These are phyloP conservation scores for Anisogramma anomala DNA, from an alignment of 2,329 filamentous ascomycete genomes.

Conservation along the genomic window DNA sequence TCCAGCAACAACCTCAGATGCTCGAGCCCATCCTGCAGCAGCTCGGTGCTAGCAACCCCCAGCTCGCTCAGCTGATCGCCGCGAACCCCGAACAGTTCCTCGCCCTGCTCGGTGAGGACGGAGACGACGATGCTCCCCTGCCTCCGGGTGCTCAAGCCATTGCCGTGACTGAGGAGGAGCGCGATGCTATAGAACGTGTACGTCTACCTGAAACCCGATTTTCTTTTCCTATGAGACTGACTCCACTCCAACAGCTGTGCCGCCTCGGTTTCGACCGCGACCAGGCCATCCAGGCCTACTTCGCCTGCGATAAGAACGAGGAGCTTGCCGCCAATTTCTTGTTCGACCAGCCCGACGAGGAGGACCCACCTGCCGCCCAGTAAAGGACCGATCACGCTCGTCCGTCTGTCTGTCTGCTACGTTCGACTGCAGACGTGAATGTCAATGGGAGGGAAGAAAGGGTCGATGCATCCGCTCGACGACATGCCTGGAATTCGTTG, in stretches of 20 bases:
- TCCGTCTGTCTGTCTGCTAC: neutral
- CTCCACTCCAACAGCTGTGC: conserved; percentile 53
- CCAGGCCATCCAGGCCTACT: conserved; percentile 93
- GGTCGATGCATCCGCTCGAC: neutral
- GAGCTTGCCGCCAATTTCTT: conserved; percentile 96
- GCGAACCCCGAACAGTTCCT: conserved; percentile 90
- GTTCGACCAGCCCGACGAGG: conserved; percentile 91
- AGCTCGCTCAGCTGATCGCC: conserved; percentile 83
- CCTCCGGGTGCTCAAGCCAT: conserved; percentile 85
- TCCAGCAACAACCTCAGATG: conserved; percentile 97
- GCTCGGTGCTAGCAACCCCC: conserved; percentile 87
- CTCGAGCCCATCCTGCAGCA: conserved; percentile 96
- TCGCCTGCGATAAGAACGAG: conserved; percentile 98
- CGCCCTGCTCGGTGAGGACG: conserved; percentile 77
- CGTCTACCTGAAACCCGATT: conserved; percentile 24
- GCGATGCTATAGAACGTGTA: conserved; percentile 92
- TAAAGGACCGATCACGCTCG: conserved; percentile 20
- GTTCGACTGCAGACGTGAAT: neutral
- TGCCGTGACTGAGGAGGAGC: conserved; percentile 87
- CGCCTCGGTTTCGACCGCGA: conserved; percentile 88
- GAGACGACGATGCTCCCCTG: conserved; percentile 69
- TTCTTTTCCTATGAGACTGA: conserved; percentile 5
- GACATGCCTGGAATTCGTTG: neutral
- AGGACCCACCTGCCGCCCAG: conserved; percentile 40
- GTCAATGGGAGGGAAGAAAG: too few relatives aligned